Conservation (phyloP, 2,329 filamentous ascomycete genomes). For the Colletotrichum sansevieriae region DNA sequence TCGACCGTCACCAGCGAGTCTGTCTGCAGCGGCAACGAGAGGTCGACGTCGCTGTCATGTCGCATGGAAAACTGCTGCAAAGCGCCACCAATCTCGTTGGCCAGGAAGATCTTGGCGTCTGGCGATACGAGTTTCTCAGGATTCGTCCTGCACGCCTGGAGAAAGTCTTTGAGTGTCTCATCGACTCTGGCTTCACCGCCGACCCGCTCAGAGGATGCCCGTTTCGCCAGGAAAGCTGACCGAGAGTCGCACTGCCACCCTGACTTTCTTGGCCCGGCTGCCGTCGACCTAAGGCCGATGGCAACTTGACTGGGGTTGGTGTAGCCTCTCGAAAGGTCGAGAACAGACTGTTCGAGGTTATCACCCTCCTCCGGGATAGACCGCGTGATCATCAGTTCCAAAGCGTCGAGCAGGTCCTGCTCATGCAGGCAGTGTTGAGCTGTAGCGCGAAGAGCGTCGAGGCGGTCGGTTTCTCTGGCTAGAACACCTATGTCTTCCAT, state of each 20-base stretch:
- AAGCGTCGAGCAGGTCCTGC: conserved; percentile 42
- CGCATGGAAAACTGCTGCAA: conserved; percentile 41
- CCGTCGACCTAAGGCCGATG: conserved; percentile 31
- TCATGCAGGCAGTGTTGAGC: conserved; percentile 42
- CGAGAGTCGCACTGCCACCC: conserved; percentile 44
- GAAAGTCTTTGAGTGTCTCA: conserved; percentile 12
- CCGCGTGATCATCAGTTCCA: conserved; percentile 33
- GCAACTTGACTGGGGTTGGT: conserved; percentile 43
- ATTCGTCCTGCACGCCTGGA: conserved; percentile 7
- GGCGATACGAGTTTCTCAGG: conserved; percentile 13
- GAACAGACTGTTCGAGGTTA: no score
- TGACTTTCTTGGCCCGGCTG: conserved; percentile 13
- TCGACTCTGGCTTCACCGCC: not conserved
- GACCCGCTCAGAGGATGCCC: conserved; percentile 26
- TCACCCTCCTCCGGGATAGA: not conserved
- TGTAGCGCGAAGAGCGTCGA: conserved; percentile 33
- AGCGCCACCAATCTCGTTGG: conserved; percentile 17
- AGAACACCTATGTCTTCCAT: conserved; percentile 56
- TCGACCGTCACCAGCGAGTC: conserved; percentile 46
- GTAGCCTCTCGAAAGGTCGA: conserved; percentile 1
- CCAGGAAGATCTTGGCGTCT: conserved; percentile 21
- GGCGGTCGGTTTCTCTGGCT: conserved; percentile 38
- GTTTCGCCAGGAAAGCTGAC: conserved; percentile 40
- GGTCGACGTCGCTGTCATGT: conserved; percentile 27
- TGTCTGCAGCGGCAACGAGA: conserved; percentile 27